Base-by-base conservation (phyloP, 2,329 filamentous ascomycete genomes). In the Cercospora berteroae region DNA sequence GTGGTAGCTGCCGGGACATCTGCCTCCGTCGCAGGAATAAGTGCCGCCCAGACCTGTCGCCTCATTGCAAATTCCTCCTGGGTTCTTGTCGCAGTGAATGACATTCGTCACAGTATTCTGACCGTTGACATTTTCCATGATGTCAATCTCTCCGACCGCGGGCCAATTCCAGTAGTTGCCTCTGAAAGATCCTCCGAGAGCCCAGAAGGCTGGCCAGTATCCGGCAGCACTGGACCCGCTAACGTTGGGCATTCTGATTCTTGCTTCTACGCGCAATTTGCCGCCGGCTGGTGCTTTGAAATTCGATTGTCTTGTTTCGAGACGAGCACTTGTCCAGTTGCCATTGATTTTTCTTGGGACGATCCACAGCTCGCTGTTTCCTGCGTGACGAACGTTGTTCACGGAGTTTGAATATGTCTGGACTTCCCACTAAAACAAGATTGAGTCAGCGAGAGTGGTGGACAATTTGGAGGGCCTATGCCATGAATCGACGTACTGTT, bases 381-480 rank as follows among this genome's bases (percentile, higher is more conserved):
- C 67, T 12, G 80, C 80, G 68, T 83, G 75, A 65, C 72, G 76
- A 52, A 84, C 70, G 74, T 85, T 85, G 50, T 72, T 66, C 12
- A 70, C 36, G 36, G 75, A 75, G 56, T 73, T 71, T 23, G 82
- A 84, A 75, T 85, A 85, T 1, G 76, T 79, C 73, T 85, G 76
- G 18, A 81, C 76, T 72, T 85, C 83, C 65, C 80, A 78, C 55
- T 58, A 58, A 10, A 33, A 7, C 55, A 23, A 12, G 29, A 36
- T 36, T 29, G 6, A 4, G 31, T 36, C 5, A 55, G 48, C 13
- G 10, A 9, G n/a, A 27, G 29, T 33, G 3, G 7, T n/a, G 36
- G 36, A n/a, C 36, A 10, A 57, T 12, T 57, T 31, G 23, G 8
- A 25, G 52, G 12, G 13, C 13, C 23, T 29, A 31, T 23, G 6